Base-by-base conservation (phyloP, 2,329 filamentous ascomycete species). In the Hypoxylon sp. region DNA sequence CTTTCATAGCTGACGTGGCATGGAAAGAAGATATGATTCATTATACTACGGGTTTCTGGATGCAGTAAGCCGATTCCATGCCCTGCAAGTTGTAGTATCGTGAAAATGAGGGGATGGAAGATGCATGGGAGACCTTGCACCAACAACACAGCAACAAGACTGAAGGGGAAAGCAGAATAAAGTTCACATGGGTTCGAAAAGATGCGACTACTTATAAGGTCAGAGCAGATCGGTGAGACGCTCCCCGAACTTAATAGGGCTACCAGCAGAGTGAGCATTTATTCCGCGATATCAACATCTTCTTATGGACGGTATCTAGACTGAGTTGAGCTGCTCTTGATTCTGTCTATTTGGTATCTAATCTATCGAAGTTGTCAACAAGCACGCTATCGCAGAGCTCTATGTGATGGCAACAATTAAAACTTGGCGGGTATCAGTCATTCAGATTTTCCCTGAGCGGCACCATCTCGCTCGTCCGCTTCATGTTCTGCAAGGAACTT, bases 401-500 rank as follows among this genome's bases (percentile, higher is more conserved):
- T 68, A 70, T 63, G 39, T 35, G 29, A 60, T 44, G 24, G 26
- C 17, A 60, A 42, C 35, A 31, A 53, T 48, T 50, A 71, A 44
- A 66, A 52, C 42, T 47, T 69, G 3, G 58, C 59, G 39, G 52
- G 39, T 50, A 67, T 60, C 19, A 55, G 46, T 72, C 51, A 60
- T 67, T 74, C 78, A 24, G 76, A 66, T 70, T 76, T 78, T 66
- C 74, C 77, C 64, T 77, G 67, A 26, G 74, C 75, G 11, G 75
- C 73, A n/a, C 79, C 79, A 66, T 79, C 77, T 19, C 79, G 77
- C 42, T 77, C 78, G 53, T 80, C 83, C 52, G 86, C 86, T 75
- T 95, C 93, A 53, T 87, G 82, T 77, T 98, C 95, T 5, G 92
- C 86, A 60, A 99, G 85, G 85, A 88, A 98, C 81, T 97, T 97